Evolutionary conservation across 345 rosid genomes (phyloP).

Genomic region (Corchorus capsularis): DNA sequence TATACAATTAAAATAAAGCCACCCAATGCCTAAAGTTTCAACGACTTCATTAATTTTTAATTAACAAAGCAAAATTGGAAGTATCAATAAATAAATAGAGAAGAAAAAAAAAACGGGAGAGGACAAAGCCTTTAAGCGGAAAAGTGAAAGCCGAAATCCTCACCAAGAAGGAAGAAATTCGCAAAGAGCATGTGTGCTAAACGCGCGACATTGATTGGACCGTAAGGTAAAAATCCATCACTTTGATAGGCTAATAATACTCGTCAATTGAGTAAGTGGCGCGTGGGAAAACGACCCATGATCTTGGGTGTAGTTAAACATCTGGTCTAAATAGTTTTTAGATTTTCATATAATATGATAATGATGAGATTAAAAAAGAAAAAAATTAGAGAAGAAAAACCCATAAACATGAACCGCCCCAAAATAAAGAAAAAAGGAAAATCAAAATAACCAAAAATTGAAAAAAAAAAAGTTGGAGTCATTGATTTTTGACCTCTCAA

Average conservation of each 20-base stretch:
- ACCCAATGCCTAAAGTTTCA: background rate
- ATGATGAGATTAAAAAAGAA: constrained; percentile 13
- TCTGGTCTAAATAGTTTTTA: constrained; percentile 24
- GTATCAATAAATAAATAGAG: background rate
- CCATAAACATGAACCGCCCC: constrained; percentile 2
- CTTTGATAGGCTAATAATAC: background rate
- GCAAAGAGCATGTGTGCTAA: rapidly evolving
- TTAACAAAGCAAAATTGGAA: constrained; percentile 20
- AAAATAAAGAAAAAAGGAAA: background rate
- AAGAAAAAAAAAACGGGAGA: background rate
- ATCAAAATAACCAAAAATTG: background rate
- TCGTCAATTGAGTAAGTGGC: constrained; percentile 1
- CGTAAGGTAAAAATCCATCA: background rate
- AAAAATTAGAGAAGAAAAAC: background rate
- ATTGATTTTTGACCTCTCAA: background rate
- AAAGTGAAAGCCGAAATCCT: constrained; percentile 10
- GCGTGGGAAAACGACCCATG: background rate
- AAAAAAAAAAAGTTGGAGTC: background rate
- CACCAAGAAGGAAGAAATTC: background rate
- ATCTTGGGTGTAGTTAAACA: constrained; percentile 13
- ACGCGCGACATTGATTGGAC: constrained; percentile 25
- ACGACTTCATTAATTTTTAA: constrained; percentile 8
- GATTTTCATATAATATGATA: constrained; percentile 29
- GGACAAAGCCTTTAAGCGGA: constrained; percentile 18
- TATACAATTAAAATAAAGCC: background rate